Evolutionary conservation across 2,329 filamentous ascomycete genomes (phyloP).

Genomic region (Diaporthe humulicola): DNA sequence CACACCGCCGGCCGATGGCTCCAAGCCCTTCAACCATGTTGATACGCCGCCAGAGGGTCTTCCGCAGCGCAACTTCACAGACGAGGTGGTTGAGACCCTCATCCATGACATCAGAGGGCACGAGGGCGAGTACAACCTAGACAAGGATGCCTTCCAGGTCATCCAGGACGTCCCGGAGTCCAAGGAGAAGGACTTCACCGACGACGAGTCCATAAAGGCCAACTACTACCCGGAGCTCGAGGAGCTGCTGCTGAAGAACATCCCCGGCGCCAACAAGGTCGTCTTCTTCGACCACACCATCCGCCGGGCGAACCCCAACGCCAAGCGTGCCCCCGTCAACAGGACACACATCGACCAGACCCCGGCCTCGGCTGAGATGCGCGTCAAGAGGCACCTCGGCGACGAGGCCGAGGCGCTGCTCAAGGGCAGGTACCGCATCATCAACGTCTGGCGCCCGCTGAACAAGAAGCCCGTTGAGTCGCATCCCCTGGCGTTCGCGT

Average conservation of each 20-base stretch:
- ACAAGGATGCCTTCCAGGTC: slow-evolving; percentile 74
- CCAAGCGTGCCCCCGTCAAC: slow-evolving; percentile 77
- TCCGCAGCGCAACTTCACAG: slow-evolving; percentile 75
- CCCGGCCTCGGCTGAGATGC: slow-evolving; percentile 70
- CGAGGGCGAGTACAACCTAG: slow-evolving; percentile 49
- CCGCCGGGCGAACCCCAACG: slow-evolving; percentile 72
- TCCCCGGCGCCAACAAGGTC: slow-evolving; percentile 76
- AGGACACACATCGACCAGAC: slow-evolving; percentile 90
- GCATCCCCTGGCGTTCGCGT: slow-evolving; percentile 77
- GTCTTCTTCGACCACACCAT: slow-evolving; percentile 92
- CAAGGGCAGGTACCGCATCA: slow-evolving; percentile 79
- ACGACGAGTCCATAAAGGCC: slow-evolving; percentile 76
- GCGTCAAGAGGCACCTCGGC: slow-evolving; percentile 76
- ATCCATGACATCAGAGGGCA: slow-evolving; percentile 57
- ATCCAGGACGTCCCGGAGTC: slow-evolving; percentile 70
- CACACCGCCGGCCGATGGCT: slow-evolving; percentile 69
- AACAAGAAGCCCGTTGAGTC: slow-evolving; percentile 72
- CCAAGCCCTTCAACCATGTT: slow-evolving; percentile 75
- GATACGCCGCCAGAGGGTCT: slow-evolving; percentile 71
- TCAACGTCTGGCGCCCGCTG: slow-evolving; percentile 87
- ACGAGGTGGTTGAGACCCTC: slow-evolving; percentile 62
- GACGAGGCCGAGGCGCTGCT: slow-evolving; percentile 77
- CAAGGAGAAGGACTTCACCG: slow-evolving; percentile 71
- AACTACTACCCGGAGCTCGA: slow-evolving; percentile 91
- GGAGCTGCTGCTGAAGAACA: slow-evolving; percentile 73